A percentile compares a stretch with the other conserved stretches of the same genome.
phyloP scores from a whole-genome alignment of 1,139 yeast genomes.

The Pichia sp. region DNA sequence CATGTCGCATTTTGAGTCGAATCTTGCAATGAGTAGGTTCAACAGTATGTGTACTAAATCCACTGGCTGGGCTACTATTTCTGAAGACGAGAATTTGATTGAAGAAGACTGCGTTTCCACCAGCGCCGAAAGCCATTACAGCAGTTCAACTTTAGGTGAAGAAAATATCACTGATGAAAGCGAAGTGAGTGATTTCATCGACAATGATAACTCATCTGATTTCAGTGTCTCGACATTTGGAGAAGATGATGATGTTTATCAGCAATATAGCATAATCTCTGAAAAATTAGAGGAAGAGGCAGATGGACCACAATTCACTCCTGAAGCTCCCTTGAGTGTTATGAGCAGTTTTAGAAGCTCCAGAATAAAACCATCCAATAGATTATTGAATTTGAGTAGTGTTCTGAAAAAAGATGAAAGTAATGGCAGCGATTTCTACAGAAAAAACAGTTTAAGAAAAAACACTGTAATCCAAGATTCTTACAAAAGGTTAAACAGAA shows the following conservation, averaged over 20 bases:
- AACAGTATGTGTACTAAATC: neutral
- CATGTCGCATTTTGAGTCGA: neutral
- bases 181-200: neutral
- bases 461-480: too few species aligned
- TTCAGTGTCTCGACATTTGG: constrained; percentile 7
- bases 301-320: neutral
- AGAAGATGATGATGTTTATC: constrained; percentile 12
- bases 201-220: neutral
- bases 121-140: neutral
- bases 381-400: neutral
- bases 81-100: neutral
- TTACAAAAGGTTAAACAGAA: too few species aligned
- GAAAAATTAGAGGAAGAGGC: constrained; percentile 1
- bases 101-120: neutral
- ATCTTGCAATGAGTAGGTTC: neutral
- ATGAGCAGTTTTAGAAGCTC: neutral
- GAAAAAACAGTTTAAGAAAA: too few species aligned
- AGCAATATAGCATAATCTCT: constrained; percentile 8
- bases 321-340: neutral
- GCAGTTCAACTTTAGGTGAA: neutral
- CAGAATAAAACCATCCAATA: neutral
- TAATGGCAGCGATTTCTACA: too few species aligned
- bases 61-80: constrained; percentile 2
- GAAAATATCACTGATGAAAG: too few species aligned
- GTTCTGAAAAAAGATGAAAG: neutral